Evolutionary conservation across 805 yeast genomes (phyloP).

Genomic region (Cyberlindnera mycetangii): DNA sequence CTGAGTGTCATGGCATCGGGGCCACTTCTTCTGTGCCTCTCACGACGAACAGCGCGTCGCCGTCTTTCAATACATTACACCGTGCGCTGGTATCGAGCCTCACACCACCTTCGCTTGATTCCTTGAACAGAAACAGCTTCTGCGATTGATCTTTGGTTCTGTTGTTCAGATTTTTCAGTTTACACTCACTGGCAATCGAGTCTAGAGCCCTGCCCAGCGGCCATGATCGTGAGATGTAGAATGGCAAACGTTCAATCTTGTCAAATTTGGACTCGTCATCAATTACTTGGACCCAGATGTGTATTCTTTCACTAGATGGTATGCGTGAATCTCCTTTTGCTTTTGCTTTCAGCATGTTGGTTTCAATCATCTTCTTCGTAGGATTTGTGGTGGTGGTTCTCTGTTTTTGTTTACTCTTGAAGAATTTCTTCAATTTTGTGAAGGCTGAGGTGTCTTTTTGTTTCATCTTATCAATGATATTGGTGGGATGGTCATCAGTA

Average conservation of each 20-base stretch:
- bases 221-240: constrained; percentile 26
- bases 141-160: constrained; percentile 21
- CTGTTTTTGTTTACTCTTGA: constrained; percentile 11
- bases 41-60: constrained; percentile 23
- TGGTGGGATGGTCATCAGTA: constrained; percentile 17
- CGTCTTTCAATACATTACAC: constrained; percentile 19
- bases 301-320: constrained; percentile 19
- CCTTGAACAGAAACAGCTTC: constrained; percentile 22
- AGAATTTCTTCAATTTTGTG: constrained; percentile 21
- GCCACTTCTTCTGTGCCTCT: constrained; percentile 19
- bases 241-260: constrained; percentile 17
- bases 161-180: constrained; percentile 25
- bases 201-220: constrained; percentile 29
- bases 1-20: not conserved
- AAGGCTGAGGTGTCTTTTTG: constrained; percentile 15
- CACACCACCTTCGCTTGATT: constrained; percentile 11
- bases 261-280: constrained; percentile 26
- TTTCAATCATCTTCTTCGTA: constrained; percentile 23
- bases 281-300: constrained; percentile 26
- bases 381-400: constrained; percentile 8
- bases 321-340: constrained; percentile 27
- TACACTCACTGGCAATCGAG: constrained; percentile 19
- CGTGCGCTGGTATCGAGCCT: constrained; percentile 22
- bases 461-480: constrained; percentile 7
- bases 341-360: constrained; percentile 17